Evolutionary conservation across 2,329 filamentous ascomycete genomes (phyloP), one percentile per base, ranked within the genome.

Genomic region (Apiospora sp.): DNA sequence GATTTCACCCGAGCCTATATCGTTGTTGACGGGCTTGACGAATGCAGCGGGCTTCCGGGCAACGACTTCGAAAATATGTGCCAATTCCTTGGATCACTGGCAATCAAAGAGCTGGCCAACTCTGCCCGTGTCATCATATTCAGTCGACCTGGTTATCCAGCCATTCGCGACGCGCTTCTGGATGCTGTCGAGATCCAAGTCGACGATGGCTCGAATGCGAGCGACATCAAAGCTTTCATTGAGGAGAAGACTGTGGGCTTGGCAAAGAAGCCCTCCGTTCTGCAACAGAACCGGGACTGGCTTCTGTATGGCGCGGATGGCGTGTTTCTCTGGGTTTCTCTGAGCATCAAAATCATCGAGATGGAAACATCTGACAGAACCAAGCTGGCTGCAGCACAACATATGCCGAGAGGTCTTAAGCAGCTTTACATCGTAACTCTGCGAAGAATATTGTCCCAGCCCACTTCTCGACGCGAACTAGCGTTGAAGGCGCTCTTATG

Each of bases 101-200:
- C 24, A 16, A 22, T 14, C 12, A 30, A 30, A 2, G 24, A 13
- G 0, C 1, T 3, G 7, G 2, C 6, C 1, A 12, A 0, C 0
- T 4, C 46, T 14, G 0, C 30, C 24, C 24, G 14, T 14, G 24
- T 68, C 8, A 16, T 6, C 6, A 48, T 68, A 12, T 68, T 68
- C 43, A 68, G 67, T 10, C 43, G 67, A 22, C 14, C 67, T 14
- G 30, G 46, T 0, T 48, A 48, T 13, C 24, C 67, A 1, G n/a
- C 30, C 14, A 44, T 68, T 3, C n/a, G 8, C 7, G 22, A 13
- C n/a, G 30, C n/a, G 34, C 67, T 48, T 13, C 19, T 14, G 1
- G 34, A 34, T 5, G 22, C 24, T 7, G 12, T 34, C 1, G 10
- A 13, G 43, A 22, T 48, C 0, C 24, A 19, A 4, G 67, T 68